These are phyloP conservation scores for Malassezia equina DNA, from an alignment of 1,284 basidiomycete species.

Conservation along the genomic window DNA sequence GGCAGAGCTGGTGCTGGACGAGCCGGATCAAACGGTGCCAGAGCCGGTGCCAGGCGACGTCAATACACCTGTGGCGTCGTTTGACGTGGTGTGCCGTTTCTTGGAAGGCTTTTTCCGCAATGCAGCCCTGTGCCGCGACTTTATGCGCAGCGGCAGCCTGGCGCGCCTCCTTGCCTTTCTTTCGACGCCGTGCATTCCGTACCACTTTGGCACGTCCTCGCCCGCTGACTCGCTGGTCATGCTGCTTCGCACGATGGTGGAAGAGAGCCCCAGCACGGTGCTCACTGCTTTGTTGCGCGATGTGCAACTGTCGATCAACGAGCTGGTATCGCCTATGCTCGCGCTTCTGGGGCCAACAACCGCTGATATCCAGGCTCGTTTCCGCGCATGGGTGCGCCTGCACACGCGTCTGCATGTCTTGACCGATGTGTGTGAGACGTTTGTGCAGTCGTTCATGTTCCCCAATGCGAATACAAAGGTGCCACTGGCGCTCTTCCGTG, in stretches of 20 bases:
- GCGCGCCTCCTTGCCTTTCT: constrained; percentile 67
- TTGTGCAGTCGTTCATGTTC: constrained; percentile 73
- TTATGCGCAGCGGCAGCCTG: constrained; percentile 70
- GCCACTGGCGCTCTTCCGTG: constrained; percentile 65
- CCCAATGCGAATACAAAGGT: constrained; percentile 62
- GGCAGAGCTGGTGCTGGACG: constrained; percentile 1
- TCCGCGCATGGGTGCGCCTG: constrained; percentile 67
- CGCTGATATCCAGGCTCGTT: constrained; percentile 40
- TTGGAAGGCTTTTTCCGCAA: constrained; percentile 88
- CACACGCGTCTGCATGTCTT: constrained; percentile 72
- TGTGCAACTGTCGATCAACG: constrained; percentile 56
- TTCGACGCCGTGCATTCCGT: constrained; percentile 73
- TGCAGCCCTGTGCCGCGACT: constrained; percentile 74
- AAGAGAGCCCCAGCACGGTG: constrained; percentile 69
- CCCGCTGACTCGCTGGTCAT: constrained; percentile 75
- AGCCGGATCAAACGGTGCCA: constrained; percentile 22
- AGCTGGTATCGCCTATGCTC: neutral
- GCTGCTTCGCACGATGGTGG: constrained; percentile 76
- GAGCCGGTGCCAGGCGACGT: constrained; percentile 28
- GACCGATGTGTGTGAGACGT: constrained; percentile 77
- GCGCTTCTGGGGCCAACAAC: constrained; percentile 24
- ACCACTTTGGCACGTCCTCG: constrained; percentile 72
- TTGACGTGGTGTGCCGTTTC: constrained; percentile 43
- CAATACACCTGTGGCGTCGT: constrained; percentile 32
- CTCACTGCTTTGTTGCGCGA: constrained; percentile 63